Percentiles rank a stretch among this genome's conserved stretches.
phyloP scores from a whole-genome alignment of 805 yeast genomes.

The Kodamaea leandrae region DNA sequence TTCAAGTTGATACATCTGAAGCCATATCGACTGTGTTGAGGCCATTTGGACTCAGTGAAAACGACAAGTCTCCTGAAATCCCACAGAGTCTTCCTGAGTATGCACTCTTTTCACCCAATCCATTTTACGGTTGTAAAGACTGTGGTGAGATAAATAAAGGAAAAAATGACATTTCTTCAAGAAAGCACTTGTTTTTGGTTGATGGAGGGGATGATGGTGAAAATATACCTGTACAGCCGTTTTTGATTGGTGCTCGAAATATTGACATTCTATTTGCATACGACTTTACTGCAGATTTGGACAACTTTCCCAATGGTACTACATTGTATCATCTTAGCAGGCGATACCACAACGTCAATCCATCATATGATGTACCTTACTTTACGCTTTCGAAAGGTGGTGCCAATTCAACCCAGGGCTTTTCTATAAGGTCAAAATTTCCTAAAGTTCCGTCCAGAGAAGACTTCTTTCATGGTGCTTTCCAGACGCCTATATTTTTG shows the following conservation, averaged over 20 bases:
- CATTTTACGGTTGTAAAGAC: slow-evolving; percentile 38
- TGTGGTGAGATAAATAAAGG: neutral
- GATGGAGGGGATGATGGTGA: slow-evolving; percentile 54
- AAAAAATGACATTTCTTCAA: slow-evolving; percentile 9
- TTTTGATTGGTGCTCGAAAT: slow-evolving; percentile 32
- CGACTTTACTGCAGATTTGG: slow-evolving; percentile 49
- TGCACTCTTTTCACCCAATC: slow-evolving; percentile 62
- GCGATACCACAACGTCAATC: slow-evolving; percentile 25
- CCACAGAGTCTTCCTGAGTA: slow-evolving; percentile 50
- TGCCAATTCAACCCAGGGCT: neutral
- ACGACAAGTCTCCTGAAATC: slow-evolving; percentile 21
- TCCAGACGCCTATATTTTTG: slow-evolving; percentile 35
- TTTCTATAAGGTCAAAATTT: slow-evolving; percentile 26
- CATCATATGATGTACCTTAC: slow-evolving; percentile 13
- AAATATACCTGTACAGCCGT: slow-evolving; percentile 47
- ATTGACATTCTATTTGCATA: slow-evolving; percentile 41
- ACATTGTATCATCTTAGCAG: slow-evolving; percentile 40
- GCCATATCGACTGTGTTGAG: slow-evolving; percentile 39
- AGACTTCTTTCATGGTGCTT: slow-evolving; percentile 19
- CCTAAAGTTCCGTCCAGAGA: slow-evolving; percentile 36
- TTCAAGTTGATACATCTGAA: slow-evolving; percentile 29
- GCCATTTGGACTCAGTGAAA: slow-evolving; percentile 44
- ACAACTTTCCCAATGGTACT: slow-evolving; percentile 61
- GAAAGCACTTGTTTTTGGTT: slow-evolving; percentile 28
- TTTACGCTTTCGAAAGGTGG: slow-evolving; percentile 11